Conservation (phyloP, 768 basidiomycete species). For the Paxillus ammoniavirescens region DNA sequence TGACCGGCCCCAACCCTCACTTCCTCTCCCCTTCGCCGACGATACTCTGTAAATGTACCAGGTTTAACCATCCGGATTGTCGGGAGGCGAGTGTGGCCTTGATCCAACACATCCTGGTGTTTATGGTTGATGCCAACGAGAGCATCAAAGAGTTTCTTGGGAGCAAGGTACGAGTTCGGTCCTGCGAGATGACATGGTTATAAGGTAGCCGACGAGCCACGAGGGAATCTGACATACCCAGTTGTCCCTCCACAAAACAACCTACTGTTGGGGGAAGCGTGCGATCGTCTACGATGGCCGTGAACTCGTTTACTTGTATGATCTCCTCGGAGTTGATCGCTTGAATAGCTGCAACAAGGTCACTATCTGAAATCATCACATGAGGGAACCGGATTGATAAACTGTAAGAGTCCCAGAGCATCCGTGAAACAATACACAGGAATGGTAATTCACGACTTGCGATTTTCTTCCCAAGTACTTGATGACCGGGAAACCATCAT, state of each 20-base stretch:
- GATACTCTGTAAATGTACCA: constrained; percentile 19
- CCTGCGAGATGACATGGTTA: constrained; percentile 1
- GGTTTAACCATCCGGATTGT: constrained; percentile 20
- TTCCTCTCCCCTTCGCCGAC: constrained; percentile 9
- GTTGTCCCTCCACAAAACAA: constrained; percentile 17
- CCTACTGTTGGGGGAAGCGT: not conserved
- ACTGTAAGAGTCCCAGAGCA: not conserved
- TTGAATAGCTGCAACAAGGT: constrained; percentile 6
- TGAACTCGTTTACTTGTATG: constrained; percentile 13
- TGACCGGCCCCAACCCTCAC: too few species aligned
- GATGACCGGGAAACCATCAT: constrained; percentile 10
- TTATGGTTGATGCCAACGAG: not conserved
- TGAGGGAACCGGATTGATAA: constrained; percentile 6
- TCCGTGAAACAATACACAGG: not conserved
- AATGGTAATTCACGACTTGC: constrained; percentile 8
- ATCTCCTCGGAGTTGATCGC: not conserved
- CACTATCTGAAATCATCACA: constrained; percentile 7
- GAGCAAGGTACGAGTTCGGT: not conserved
- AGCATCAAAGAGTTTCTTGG: constrained; percentile 8
- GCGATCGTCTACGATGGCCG: constrained; percentile 15
- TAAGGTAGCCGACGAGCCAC: not conserved
- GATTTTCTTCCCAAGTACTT: constrained; percentile 13
- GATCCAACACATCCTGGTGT: not conserved
- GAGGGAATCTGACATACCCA: constrained; percentile 1
- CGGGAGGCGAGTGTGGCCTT: constrained; percentile 6